phyloP scores from a whole-genome alignment of 73 alveolate species.

The Paraurostyla sp. region DNA sequence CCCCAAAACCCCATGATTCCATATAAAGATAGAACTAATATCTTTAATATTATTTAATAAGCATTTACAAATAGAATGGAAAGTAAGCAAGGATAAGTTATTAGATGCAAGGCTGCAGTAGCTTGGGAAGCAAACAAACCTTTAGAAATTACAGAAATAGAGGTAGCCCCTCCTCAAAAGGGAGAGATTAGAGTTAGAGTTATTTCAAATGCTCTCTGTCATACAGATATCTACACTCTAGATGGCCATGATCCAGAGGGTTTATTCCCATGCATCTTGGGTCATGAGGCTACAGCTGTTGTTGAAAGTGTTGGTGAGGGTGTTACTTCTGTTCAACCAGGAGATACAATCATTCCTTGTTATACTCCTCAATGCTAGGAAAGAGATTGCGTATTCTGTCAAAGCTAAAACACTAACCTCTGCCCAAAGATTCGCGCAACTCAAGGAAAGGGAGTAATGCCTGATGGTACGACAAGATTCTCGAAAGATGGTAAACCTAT shows the following conservation, averaged over 20 bases:
- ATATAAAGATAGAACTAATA: no score
- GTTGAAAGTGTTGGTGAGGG: constrained; percentile 96
- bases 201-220: constrained; percentile 86
- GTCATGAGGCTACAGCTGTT: constrained; percentile 91
- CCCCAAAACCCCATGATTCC: no score
- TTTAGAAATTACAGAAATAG: constrained; percentile 75
- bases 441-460: constrained; percentile 92
- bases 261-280: constrained; percentile 87
- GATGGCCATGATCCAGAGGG: constrained; percentile 93
- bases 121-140: constrained; percentile 85
- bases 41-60: no score
- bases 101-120: constrained; percentile 89
- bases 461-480: constrained; percentile 89
- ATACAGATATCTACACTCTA: constrained; percentile 89
- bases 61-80: no score
- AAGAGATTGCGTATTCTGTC: constrained; percentile 82
- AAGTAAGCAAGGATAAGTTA: constrained; percentile 47
- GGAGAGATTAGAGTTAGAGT: constrained; percentile 89
- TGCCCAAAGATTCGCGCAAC: constrained; percentile 70
- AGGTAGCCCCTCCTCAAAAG: constrained; percentile 84
- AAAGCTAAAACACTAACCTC: constrained; percentile 74
- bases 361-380: constrained; percentile 88
- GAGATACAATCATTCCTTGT: constrained; percentile 93
- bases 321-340: constrained; percentile 87
- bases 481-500: constrained; percentile 84